Evolutionary conservation across 73 alveolate genomes (phyloP), one percentile per base, ranked within the genome.

Genomic region (Symbiodinium pilosum): DNA sequence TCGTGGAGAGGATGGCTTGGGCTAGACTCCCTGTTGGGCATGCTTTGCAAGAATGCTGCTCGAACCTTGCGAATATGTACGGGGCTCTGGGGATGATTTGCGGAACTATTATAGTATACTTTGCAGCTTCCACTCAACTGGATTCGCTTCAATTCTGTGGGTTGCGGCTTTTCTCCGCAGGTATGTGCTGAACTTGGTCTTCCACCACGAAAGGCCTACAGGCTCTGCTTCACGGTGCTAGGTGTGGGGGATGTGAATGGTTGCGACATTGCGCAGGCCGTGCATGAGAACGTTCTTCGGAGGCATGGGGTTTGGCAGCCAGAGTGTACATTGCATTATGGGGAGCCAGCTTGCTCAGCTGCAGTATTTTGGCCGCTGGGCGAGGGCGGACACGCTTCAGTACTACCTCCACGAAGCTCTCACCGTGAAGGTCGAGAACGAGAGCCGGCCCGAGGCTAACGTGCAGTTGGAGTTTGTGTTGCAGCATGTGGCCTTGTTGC

Each of bases 191-290:
- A 30, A 18, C 11, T 6, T 0, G 86, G 94, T 1, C 34, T 16
- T 4, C 68, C 54, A 30, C 86, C 94, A n/a, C 7, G 5, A 12
- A 20, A 20, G 4, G 69, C 86, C 1, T 68, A 87, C 21, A 28
- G 94, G 4, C 4, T 36, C 34, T 36, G 69, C 28, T 3, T 87
- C 44, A 44, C 86, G 8, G 94, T 86, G 1, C 39, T 86, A n/a
- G 94, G 94, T 1, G 34, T 86, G 94, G 94, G 94, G 14, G 94
- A 86, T 26, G 34, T 44, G 26, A 86, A 86, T 24, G 83, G 84
- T 0, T 52, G 94, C 28, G 94, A 34, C 34, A 86, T 86, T 36
- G 94, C 94, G 24, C 94, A 86, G 54, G 94, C 94, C 40, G 41
- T 24, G 4, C 94, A 86, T 36, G 94, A 86, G 24, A 24, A 20